These are phyloP conservation scores for Penicillium occitanis DNA, from an alignment of 2,329 filamentous ascomycete species.

Conservation along the genomic window DNA sequence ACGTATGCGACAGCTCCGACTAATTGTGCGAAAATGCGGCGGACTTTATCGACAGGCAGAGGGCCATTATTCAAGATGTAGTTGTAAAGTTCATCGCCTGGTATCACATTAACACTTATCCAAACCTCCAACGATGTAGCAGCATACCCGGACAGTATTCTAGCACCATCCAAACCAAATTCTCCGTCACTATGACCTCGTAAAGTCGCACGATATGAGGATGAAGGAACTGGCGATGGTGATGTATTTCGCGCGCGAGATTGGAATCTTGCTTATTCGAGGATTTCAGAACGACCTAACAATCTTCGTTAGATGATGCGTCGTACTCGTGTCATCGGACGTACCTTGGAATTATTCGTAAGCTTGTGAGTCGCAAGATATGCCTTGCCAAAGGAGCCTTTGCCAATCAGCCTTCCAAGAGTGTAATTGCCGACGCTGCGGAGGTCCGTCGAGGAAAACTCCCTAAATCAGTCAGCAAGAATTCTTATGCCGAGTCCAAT, in stretches of 20 bases:
- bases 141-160: constrained; percentile 86
- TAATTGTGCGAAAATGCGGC: constrained; percentile 93
- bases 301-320: constrained; percentile 18
- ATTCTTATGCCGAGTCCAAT: neutral
- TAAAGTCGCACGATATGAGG: constrained; percentile 95
- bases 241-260: constrained; percentile 94
- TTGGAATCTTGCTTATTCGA: constrained; percentile 95
- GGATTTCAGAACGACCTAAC: constrained; percentile 93
- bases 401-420: constrained; percentile 87
- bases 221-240: constrained; percentile 96
- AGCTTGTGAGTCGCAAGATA: constrained; percentile 96
- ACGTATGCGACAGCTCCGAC: constrained; percentile 95
- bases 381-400: constrained; percentile 97
- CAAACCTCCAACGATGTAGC: neutral
- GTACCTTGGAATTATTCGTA: constrained; percentile 94
- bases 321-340: neutral
- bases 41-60: constrained; percentile 79
- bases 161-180: constrained; percentile 89
- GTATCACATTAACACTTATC: constrained; percentile 22
- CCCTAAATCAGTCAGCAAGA: constrained; percentile 54
- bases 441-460: constrained; percentile 90
- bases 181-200: constrained; percentile 97
- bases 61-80: constrained; percentile 86
- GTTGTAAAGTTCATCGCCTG: constrained; percentile 95
- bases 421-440: constrained; percentile 93